Percentiles rank a stretch among this genome's conserved stretches.
These are phyloP conservation scores for Malbranchea cinnamomea DNA, from an alignment of 2,329 filamentous ascomycete species.

Conservation along the genomic window DNA sequence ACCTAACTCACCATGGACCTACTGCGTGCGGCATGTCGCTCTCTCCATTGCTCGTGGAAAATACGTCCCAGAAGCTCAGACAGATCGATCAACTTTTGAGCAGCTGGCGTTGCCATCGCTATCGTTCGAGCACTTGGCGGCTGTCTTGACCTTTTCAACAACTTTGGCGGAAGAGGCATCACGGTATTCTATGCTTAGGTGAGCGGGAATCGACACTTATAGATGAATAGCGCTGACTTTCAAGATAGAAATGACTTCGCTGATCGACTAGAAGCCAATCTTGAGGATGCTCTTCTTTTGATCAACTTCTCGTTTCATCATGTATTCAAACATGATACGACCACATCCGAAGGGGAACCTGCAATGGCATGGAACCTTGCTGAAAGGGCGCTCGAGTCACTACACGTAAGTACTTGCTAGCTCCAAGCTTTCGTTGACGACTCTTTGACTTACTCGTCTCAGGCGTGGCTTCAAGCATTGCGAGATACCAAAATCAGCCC, in stretches of 20 bases:
- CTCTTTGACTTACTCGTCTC: background rate
- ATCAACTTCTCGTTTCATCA: conserved; percentile 22
- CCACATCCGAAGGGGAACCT: conserved; percentile 10
- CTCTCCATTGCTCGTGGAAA: conserved; percentile 24
- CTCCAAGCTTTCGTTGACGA: background rate
- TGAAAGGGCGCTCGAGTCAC: conserved; percentile 21
- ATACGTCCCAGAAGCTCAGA: conserved; percentile 21
- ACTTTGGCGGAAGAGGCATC: conserved; percentile 27
- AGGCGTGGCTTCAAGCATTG: conserved; percentile 10
- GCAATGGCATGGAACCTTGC: conserved; percentile 12
- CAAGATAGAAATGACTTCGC: conserved; percentile 9
- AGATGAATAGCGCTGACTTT: conserved; percentile 12
- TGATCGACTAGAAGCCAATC: conserved; percentile 17
- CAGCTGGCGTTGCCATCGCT: conserved; percentile 22
- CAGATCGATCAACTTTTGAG: conserved; percentile 17
- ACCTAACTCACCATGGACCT: conserved; percentile 23
- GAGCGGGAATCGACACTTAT: background rate
- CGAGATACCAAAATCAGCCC: conserved; percentile 7
- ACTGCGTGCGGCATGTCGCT: conserved; percentile 21
- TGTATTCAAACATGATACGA: conserved; percentile 15
- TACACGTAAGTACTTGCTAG: conserved; percentile 18
- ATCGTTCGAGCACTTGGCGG: conserved; percentile 20
- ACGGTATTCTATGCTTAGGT: conserved; percentile 7
- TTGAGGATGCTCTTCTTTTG: conserved; percentile 22
- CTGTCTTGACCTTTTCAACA: conserved; percentile 25